A percentile compares a stretch with the other conserved stretches of the same genome.
Conservation (phyloP, 352 stramenopile species). For the Phytophthora foliorum region DNA sequence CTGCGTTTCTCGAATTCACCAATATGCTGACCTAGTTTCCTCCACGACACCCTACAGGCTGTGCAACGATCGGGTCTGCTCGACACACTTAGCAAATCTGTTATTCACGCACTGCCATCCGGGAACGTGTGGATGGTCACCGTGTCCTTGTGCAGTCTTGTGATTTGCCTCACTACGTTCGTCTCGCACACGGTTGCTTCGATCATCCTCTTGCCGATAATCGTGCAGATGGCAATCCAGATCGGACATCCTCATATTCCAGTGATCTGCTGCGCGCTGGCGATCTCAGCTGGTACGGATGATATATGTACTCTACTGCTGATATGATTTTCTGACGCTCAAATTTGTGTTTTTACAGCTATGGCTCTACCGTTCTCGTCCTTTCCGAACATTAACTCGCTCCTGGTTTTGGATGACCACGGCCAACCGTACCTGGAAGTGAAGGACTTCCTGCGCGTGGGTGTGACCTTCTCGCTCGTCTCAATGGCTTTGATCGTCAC, state of each 20-base stretch:
- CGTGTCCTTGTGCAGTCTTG: conserved; percentile 87
- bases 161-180: conserved; percentile 93
- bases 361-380: conserved; percentile 94
- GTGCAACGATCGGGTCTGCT: conserved; percentile 87
- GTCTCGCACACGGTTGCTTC: conserved; percentile 94
- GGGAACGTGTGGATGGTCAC: conserved; percentile 89
- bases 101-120: conserved; percentile 84
- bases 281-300: conserved; percentile 87
- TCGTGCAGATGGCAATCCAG: conserved; percentile 91
- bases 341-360: conserved; percentile 42
- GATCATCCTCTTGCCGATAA: conserved; percentile 94
- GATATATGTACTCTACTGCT: background rate
- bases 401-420: conserved; percentile 92
- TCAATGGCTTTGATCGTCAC: conserved; percentile 88
- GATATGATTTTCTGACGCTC: background rate
- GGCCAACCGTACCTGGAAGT: conserved; percentile 89
- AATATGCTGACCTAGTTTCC: conserved; percentile 1
- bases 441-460: conserved; percentile 89
- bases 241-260: conserved; percentile 89
- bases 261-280: conserved; percentile 85
- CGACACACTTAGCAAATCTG: conserved; percentile 83
- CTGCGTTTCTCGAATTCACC: background rate
- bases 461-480: conserved; percentile 88
- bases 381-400: conserved; percentile 94
- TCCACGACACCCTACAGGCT: conserved; percentile 41